Conservation (phyloP, 345 rosid genomes). For the Rhodamnia rubescens region DNA sequence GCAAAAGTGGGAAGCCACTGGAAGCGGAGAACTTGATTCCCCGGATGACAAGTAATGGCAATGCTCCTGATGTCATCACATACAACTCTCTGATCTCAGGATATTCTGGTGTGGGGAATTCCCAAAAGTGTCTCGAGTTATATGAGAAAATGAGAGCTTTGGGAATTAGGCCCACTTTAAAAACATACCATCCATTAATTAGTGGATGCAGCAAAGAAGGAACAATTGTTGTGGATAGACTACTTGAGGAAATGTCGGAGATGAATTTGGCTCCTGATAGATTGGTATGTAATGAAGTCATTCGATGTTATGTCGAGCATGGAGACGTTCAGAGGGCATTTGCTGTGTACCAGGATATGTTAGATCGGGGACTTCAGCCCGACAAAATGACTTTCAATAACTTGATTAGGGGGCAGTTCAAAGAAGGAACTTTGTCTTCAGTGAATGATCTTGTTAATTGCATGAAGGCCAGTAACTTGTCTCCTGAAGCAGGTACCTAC, state of each 20-base stretch:
- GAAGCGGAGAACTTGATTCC: conserved; percentile 63
- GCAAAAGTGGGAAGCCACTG: conserved; percentile 34
- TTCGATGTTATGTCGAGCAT: conserved; percentile 36
- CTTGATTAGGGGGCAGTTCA: conserved; percentile 49
- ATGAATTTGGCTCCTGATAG: conserved; percentile 49
- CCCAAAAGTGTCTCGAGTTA: conserved; percentile 42
- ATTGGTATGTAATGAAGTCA: conserved; percentile 35
- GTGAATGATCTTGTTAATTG: conserved; percentile 29
- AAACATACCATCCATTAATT: conserved; percentile 53
- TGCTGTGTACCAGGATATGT: conserved; percentile 41
- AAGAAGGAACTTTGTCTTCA: conserved; percentile 28
- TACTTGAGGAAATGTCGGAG: conserved; percentile 42
- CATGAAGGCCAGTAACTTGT: conserved; percentile 41
- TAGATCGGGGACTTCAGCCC: conserved; percentile 27
- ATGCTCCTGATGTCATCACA: conserved; percentile 53
- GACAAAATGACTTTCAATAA: conserved; percentile 58
- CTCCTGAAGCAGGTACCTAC: conserved; percentile 62
- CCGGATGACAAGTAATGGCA: conserved; percentile 34
- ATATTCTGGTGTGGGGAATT: conserved; percentile 34
- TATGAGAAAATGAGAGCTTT: conserved; percentile 51
- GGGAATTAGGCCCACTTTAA: conserved; percentile 45
- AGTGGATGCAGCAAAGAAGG: conserved; percentile 39
- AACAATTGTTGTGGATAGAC: conserved; percentile 26
- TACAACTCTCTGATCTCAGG: conserved; percentile 73
- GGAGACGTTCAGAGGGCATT: conserved; percentile 42